These are phyloP conservation scores for Paraconiothyrium sp. DNA, from an alignment of 2,329 filamentous ascomycete genomes.

Conservation along the genomic window DNA sequence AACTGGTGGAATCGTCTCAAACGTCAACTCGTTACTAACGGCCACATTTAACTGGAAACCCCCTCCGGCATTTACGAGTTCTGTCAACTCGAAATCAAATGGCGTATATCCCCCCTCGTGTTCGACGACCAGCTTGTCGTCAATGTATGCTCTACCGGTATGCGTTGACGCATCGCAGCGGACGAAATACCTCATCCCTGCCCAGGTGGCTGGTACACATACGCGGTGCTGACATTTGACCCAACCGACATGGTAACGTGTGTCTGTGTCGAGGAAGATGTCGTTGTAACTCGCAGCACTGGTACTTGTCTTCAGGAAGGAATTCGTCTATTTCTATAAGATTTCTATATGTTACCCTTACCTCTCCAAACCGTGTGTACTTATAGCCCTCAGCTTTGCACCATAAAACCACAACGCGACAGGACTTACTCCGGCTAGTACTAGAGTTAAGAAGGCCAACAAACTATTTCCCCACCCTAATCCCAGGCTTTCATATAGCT, in stretches of 20 bases:
- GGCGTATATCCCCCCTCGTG: constrained; percentile 22
- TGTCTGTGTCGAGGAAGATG: constrained; percentile 18
- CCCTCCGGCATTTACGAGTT: constrained; percentile 13
- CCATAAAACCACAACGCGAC: too few species aligned
- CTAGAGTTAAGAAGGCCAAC: too few species aligned
- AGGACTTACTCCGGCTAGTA: too few species aligned
- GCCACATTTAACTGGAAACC: constrained; percentile 19
- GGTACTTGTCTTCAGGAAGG: constrained; percentile 12
- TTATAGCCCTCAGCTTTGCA: too few species aligned
- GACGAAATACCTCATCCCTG: constrained; percentile 13
- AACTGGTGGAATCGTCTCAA: constrained; percentile 20
- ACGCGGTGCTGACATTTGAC: constrained; percentile 20
- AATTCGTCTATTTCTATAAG: neutral
- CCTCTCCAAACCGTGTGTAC: too few species aligned
- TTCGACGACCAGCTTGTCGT: constrained; percentile 15
- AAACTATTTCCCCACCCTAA: too few species aligned
- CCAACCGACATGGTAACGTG: constrained; percentile 23
- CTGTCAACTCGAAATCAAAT: constrained; percentile 22
- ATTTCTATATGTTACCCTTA: too few species aligned
- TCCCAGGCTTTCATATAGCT: too few species aligned
- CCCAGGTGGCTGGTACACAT: constrained; percentile 16
- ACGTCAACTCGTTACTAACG: constrained; percentile 19
- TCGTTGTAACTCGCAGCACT: constrained; percentile 24
- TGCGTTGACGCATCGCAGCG: constrained; percentile 23
- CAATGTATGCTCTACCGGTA: constrained; percentile 16